phyloP scores from a whole-genome alignment of 768 basidiomycete species.

The Kwoniella sp. region DNA sequence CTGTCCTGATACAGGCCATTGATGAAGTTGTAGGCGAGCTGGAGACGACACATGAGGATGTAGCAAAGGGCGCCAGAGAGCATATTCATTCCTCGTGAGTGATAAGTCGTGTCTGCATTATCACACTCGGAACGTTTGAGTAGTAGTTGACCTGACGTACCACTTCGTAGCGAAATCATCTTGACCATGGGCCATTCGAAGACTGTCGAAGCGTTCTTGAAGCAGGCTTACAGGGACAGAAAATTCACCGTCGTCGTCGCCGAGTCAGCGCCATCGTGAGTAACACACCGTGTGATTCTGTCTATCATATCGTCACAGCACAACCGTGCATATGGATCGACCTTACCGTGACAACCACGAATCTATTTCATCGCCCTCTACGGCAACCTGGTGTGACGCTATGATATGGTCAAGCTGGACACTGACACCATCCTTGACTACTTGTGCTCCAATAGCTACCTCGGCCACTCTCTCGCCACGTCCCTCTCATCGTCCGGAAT shows the following conservation, averaged over 20 bases:
- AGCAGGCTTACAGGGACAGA: constrained; percentile 81
- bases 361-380: neutral
- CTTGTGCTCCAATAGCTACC: constrained; percentile 67
- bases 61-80: constrained; percentile 90
- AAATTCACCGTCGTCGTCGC: constrained; percentile 96
- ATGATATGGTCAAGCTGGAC: no score
- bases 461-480: constrained; percentile 81
- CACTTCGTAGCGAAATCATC: constrained; percentile 77
- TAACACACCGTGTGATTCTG: constrained; percentile 26
- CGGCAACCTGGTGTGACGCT: no score
- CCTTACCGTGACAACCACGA: neutral
- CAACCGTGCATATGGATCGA: no score
- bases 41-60: constrained; percentile 91
- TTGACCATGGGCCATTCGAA: constrained; percentile 89
- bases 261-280: constrained; percentile 90
- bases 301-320: neutral
- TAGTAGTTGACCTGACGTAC: constrained; percentile 5
- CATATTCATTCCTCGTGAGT: constrained; percentile 98
- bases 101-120: no score
- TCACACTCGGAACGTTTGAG: no score
- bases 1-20: constrained; percentile 93
- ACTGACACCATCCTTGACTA: neutral
- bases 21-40: constrained; percentile 95
- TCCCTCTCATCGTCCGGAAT: constrained; percentile 78
- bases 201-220: constrained; percentile 91